phyloP scores from a whole-genome alignment of 257 asterid species.

The Eucommia ulmoides region DNA sequence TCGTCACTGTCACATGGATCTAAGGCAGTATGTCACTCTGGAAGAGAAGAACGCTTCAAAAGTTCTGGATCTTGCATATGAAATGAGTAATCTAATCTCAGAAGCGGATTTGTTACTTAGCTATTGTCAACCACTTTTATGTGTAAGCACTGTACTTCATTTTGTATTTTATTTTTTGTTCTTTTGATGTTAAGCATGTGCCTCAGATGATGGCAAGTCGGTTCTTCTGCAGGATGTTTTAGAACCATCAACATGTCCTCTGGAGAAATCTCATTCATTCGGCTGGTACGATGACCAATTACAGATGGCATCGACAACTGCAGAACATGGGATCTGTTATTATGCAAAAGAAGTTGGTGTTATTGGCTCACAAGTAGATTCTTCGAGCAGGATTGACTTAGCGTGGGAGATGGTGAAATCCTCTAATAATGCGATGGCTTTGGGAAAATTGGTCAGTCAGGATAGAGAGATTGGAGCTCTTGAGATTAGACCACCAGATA shows the following conservation, averaged over 20 bases:
- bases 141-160: conserved; percentile 29
- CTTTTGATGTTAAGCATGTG: conserved; percentile 11
- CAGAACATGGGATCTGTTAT: conserved; percentile 74
- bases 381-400: conserved; percentile 35
- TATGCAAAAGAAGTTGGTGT: conserved; percentile 50
- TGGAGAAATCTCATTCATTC: conserved; percentile 29
- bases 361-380: conserved; percentile 27
- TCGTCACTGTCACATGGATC: conserved; percentile 27
- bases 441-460: conserved; percentile 55
- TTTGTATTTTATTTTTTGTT: neutral
- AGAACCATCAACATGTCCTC: conserved; percentile 23
- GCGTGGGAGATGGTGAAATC: conserved; percentile 68
- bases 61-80: conserved; percentile 31
- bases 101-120: conserved; percentile 61
- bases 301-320: conserved; percentile 57
- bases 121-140: conserved; percentile 36
- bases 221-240: conserved; percentile 47
- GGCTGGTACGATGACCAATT: conserved; percentile 56
- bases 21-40: conserved; percentile 34
- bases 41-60: conserved; percentile 54
- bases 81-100: conserved; percentile 53
- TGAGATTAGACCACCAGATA: conserved; percentile 16
- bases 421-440: conserved; percentile 51
- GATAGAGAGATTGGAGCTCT: conserved; percentile 11
- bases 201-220: conserved; percentile 8